Evolutionary conservation across 2,329 filamentous ascomycete species (phyloP), one percentile per base, ranked within the genome.

Genomic region (Clarireedia hainanense): DNA sequence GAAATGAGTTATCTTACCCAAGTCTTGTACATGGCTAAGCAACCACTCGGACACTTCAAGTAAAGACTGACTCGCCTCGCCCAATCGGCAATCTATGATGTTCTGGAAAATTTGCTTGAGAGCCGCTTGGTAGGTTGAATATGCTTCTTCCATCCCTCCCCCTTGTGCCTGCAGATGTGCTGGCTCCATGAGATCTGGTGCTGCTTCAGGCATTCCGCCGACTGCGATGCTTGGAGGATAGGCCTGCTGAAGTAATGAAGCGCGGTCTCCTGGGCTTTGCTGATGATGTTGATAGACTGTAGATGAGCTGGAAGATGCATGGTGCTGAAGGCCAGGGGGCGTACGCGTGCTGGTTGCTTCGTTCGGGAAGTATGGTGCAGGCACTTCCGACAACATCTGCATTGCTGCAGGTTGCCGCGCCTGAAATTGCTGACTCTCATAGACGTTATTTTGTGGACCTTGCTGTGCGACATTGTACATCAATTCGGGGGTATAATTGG

Each of bases 391-490:
- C 71, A 91, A 78, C 74, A 90, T 88, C 70, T 90, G 87, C 74
- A 94, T 81, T 59, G 80, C 82, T 77, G 86, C 83, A 73, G 86
- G 81, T 69, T 90, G 88, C 75, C 87, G 85, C 64, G 84, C 76
- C 67, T 85, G 80, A 75, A 90, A 95, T 68, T 85, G 85, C 73
- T 84, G 80, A 69, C 85, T 82, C 68, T 92, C 88, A 75, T 95
- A 95, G 73, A 86, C 77, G 75, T 81, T 71, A 73, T 75, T 76
- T 73, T 82, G 80, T 61, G 77, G 74, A 59, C 75, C 76, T 66
- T 83, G 75, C 69, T 85, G 84, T 68, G 79, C 76, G 66, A 91
- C 86, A 74, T 84, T 85, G 76, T 95, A 95, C 80, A 94, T 85
- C 75, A 92, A 83, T 61, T 81, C 81, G 53, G 84, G 72, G 66